Conservation (phyloP, 2,329 filamentous ascomycete genomes). For the Thermoascus crustaceus region DNA sequence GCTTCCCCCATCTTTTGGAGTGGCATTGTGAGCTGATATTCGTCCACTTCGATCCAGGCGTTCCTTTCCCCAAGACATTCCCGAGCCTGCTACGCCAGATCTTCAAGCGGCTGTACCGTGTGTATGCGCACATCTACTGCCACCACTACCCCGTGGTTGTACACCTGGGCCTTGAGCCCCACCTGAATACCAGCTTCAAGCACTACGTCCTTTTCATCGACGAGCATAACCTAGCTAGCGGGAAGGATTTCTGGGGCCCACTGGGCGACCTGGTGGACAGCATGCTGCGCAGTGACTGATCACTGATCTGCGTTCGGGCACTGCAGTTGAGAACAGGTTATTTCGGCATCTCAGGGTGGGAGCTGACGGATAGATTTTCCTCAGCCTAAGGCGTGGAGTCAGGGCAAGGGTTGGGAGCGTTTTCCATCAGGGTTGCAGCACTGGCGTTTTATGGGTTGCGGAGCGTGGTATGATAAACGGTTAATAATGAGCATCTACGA, state of each 20-base stretch:
- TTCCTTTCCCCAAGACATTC: constrained; percentile 92
- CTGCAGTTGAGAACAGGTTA: no score
- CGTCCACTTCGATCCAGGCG: constrained; percentile 46
- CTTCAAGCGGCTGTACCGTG: constrained; percentile 97
- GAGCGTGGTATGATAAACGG: no score
- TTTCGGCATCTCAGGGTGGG: no score
- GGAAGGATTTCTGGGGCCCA: constrained; percentile 96
- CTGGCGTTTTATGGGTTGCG: no score
- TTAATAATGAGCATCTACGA: no score
- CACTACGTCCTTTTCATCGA: constrained; percentile 98
- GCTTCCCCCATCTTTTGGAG: no score
- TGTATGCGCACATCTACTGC: constrained; percentile 99
- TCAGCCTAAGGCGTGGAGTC: no score
- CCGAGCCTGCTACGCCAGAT: constrained; percentile 82
- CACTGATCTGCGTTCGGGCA: no score
- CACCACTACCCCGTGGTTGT: constrained; percentile 97
- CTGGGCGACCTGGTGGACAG: constrained; percentile 93
- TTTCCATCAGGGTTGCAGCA: no score
- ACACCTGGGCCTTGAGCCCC: constrained; percentile 88
- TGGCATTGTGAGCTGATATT: constrained; percentile 4
- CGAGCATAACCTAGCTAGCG: constrained; percentile 84
- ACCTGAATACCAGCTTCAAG: constrained; percentile 99
- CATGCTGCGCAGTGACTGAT: constrained; percentile 86
- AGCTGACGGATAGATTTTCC: no score
- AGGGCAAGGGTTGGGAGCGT: no score